phyloP scores from a whole-genome alignment of 352 stramenopile genomes.

The Phytophthora syringae region DNA sequence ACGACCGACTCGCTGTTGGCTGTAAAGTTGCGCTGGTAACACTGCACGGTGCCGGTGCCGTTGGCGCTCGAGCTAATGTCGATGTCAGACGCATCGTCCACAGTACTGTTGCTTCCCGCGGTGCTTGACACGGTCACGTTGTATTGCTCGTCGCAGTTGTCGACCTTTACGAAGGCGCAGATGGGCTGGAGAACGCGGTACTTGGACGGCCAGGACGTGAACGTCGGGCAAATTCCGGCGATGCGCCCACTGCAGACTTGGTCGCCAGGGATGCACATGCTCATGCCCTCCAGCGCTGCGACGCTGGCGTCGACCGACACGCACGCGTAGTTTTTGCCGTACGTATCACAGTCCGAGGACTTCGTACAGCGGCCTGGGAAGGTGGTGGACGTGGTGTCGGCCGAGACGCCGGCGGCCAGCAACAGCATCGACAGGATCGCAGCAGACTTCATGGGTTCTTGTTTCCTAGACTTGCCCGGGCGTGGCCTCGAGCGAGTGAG shows the following conservation, averaged over 20 bases:
- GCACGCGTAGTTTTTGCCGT: conserved; percentile 68
- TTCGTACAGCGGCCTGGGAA: conserved; percentile 62
- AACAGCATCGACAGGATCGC: conserved; percentile 23
- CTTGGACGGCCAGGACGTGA: conserved; percentile 71
- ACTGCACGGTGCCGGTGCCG: conserved; percentile 60
- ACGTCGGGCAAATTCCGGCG: conserved; percentile 71
- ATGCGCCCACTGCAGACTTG: conserved; percentile 70
- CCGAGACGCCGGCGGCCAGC: conserved; percentile 17
- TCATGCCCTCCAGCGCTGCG: conserved; percentile 61
- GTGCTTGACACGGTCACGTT: conserved; percentile 40
- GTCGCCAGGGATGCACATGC: conserved; percentile 66
- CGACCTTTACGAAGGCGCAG: conserved; percentile 68
- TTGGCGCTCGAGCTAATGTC: conserved; percentile 24
- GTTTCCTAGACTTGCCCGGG: background rate
- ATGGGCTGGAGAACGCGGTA: conserved; percentile 77
- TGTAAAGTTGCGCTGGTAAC: conserved; percentile 74
- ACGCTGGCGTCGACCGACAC: conserved; percentile 71
- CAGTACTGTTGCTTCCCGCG: conserved; percentile 33
- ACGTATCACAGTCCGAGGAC: conserved; percentile 58
- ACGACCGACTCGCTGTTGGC: conserved; percentile 44
- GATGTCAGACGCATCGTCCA: conserved; percentile 26
- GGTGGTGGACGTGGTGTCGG: conserved; percentile 43
- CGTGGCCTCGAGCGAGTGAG: conserved; percentile 13
- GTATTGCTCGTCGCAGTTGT: conserved; percentile 69
- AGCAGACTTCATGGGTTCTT: conserved; percentile 19